These are phyloP conservation scores for Bauhinia variegata DNA, from an alignment of 306 rosid genomes.

Conservation along the genomic window DNA sequence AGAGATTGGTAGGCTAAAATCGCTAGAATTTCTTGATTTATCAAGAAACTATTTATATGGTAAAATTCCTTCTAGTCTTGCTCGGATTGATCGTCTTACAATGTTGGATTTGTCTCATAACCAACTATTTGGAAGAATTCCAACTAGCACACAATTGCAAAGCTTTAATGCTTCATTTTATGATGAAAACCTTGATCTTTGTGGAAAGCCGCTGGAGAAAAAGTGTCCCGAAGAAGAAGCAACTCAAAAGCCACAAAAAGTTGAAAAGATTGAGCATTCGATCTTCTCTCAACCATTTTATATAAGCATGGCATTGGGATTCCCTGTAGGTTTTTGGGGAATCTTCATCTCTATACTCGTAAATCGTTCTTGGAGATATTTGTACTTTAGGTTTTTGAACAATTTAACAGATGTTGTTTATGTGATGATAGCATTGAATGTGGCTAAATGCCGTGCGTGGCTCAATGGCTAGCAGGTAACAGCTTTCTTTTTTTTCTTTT, in stretches of 20 bases:
- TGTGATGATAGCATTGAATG: neutral
- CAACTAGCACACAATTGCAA: constrained; percentile 29
- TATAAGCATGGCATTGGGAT: constrained; percentile 24
- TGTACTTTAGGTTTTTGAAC: constrained; percentile 26
- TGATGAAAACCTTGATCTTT: constrained; percentile 24
- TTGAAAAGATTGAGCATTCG: neutral
- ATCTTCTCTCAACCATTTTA: constrained; percentile 2
- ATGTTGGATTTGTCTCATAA: constrained; percentile 30
- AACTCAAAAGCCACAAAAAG: neutral
- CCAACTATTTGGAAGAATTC: constrained; percentile 19
- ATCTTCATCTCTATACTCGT: constrained; percentile 9
- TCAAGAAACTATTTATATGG: constrained; percentile 24
- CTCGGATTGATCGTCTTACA: constrained; percentile 3
- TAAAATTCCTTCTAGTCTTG: constrained; percentile 31
- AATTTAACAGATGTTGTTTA: neutral
- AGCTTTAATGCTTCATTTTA: constrained; percentile 18
- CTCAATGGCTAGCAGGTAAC: neutral
- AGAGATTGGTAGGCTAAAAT: neutral
- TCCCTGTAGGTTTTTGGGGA: constrained; percentile 3
- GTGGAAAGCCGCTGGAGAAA: constrained; percentile 28
- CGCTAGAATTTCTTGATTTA: constrained; percentile 27
- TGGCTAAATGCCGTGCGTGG: neutral
- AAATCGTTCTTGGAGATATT: constrained; percentile 21
- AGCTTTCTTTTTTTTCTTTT: neutral
- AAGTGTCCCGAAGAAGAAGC: neutral